Percentiles rank a stretch among this genome's conserved stretches.
phyloP scores from a whole-genome alignment of 306 rosid species.

The Vachellia pachyceras region DNA sequence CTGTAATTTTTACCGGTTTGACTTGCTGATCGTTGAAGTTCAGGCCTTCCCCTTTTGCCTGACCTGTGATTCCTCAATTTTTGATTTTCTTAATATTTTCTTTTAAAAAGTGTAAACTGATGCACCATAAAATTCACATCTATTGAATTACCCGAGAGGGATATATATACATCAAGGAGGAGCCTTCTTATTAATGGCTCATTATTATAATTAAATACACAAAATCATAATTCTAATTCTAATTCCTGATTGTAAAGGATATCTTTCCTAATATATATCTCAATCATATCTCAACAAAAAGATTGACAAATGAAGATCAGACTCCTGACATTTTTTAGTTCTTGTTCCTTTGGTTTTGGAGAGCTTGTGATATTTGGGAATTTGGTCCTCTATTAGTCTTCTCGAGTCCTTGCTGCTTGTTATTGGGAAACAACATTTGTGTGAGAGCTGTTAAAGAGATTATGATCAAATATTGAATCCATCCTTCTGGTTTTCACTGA shows the following conservation, averaged over 20 bases:
- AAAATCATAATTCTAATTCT: no score
- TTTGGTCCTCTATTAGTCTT: slow-evolving; percentile 4
- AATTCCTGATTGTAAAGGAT: no score
- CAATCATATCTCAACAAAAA: no score
- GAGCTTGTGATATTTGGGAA: background rate
- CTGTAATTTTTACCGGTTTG: slow-evolving; percentile 30
- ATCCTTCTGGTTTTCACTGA: slow-evolving; percentile 44
- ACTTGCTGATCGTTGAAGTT: slow-evolving; percentile 26
- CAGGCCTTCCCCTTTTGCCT: background rate
- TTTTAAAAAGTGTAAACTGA: no score
- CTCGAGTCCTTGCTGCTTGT: slow-evolving; percentile 21
- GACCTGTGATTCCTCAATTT: slow-evolving; percentile 3
- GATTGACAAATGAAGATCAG: slow-evolving; percentile 8
- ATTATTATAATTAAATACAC: no score
- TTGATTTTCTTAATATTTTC: background rate
- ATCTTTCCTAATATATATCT: no score
- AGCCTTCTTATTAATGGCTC: no score
- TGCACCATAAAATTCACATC: no score
- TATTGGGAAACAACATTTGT: no score
- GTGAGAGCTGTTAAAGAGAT: no score
- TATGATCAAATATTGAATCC: slow-evolving; percentile 36
- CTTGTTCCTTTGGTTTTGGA: slow-evolving; percentile 14
- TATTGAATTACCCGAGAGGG: no score
- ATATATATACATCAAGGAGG: no score
- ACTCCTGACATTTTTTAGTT: slow-evolving; percentile 3